These are phyloP conservation scores for Debaryomyces coudertii DNA, from an alignment of 1,139 yeast genomes.

Conservation along the genomic window DNA sequence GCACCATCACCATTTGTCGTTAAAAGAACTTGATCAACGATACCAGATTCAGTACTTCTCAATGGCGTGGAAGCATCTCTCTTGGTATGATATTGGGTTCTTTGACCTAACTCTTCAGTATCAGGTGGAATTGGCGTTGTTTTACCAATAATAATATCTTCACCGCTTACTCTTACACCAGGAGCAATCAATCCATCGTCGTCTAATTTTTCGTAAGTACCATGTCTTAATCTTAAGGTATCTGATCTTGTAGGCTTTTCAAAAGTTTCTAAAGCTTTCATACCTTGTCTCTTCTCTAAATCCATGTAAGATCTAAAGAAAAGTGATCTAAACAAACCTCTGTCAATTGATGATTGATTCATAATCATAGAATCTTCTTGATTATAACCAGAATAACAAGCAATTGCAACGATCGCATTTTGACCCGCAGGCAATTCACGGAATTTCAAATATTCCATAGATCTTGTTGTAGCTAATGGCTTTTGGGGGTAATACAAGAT, in stretches of 20 bases:
- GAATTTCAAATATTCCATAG: conserved; percentile 96
- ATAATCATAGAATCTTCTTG: conserved; percentile 99
- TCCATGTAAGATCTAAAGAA: conserved; percentile 98
- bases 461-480: conserved; percentile 98
- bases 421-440: conserved; percentile 99
- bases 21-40: conserved; percentile 94
- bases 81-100: conserved; percentile 96
- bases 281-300: conserved; percentile 97
- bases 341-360: conserved; percentile 97
- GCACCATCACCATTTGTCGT: conserved; percentile 98
- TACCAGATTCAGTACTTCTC: conserved; percentile 96
- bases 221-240: conserved; percentile 93
- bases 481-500: conserved; percentile 96
- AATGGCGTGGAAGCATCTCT: conserved; percentile 98
- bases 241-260: conserved; percentile 95
- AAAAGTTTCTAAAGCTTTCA: conserved; percentile 94
- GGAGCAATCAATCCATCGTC: conserved; percentile 98
- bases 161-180: conserved; percentile 98
- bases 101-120: conserved; percentile 96
- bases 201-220: conserved; percentile 96
- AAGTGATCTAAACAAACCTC: conserved; percentile 93
- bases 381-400: conserved; percentile 97
- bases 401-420: conserved; percentile 96
- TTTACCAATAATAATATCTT: conserved; percentile 96
- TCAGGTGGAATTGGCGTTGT: conserved; percentile 99